These are phyloP conservation scores for Sordariomycetes sp. DNA, from an alignment of 2,329 filamentous ascomycete species.

Conservation along the genomic window DNA sequence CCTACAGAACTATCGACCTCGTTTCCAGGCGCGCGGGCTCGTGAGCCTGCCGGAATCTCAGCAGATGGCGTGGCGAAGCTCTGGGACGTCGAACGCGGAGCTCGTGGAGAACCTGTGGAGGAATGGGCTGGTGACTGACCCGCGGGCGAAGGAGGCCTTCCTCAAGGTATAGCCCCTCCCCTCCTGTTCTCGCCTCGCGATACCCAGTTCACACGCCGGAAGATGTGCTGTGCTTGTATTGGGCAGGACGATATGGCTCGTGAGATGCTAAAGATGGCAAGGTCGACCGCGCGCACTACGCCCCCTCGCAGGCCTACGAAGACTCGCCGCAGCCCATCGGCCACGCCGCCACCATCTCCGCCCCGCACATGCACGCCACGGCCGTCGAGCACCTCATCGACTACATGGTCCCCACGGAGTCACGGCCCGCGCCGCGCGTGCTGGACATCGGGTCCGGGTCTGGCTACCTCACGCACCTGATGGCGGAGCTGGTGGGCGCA, in stretches of 20 bases:
- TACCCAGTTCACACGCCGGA: background rate
- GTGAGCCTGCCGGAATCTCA: slow-evolving; percentile 6
- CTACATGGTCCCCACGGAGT: slow-evolving; percentile 24
- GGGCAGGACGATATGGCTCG: background rate
- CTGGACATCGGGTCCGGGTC: slow-evolving; percentile 68
- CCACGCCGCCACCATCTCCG: slow-evolving; percentile 44
- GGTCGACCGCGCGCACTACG: slow-evolving; percentile 85
- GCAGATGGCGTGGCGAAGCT: slow-evolving; percentile 83
- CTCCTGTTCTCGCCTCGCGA: background rate
- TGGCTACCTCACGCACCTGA: slow-evolving; percentile 78
- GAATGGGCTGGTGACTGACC: slow-evolving; percentile 62
- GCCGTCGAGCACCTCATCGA: slow-evolving; percentile 38
- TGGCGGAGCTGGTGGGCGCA: slow-evolving; percentile 64
- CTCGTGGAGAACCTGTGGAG: slow-evolving; percentile 69
- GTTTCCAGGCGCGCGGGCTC: slow-evolving; percentile 7
- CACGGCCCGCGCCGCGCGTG: slow-evolving; percentile 35
- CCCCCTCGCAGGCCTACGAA: slow-evolving; percentile 58
- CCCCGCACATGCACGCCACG: slow-evolving; percentile 51
- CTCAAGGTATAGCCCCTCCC: slow-evolving; percentile 39
- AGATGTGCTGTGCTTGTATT: background rate
- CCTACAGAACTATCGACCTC: background rate
- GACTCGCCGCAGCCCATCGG: slow-evolving; percentile 47
- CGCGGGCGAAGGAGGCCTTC: slow-evolving; percentile 70
- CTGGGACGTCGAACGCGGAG: slow-evolving; percentile 61
- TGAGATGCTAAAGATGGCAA: slow-evolving; percentile 18